phyloP scores from a whole-genome alignment of 2,329 filamentous ascomycete genomes.

The Macrophomina phaseolina region DNA sequence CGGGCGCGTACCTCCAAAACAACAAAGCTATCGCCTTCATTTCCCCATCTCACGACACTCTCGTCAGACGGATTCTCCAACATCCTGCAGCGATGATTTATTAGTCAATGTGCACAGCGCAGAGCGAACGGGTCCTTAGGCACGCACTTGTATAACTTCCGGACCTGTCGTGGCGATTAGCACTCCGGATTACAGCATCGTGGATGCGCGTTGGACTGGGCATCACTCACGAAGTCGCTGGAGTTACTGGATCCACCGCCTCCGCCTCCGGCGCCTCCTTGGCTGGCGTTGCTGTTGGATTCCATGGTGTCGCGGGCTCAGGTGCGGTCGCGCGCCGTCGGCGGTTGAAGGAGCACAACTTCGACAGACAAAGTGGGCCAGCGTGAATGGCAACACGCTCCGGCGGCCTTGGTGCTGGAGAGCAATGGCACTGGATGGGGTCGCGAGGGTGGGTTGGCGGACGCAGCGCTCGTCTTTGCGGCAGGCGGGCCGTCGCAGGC shows the following conservation, averaged over 20 bases:
- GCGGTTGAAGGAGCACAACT: constrained; percentile 18
- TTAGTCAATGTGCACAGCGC: constrained; percentile 39
- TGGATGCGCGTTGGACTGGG: neutral
- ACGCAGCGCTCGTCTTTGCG: constrained; percentile 13
- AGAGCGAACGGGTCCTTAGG: constrained; percentile 24
- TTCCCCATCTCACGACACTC: constrained; percentile 92
- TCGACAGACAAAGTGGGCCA: constrained; percentile 9
- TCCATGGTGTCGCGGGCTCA: constrained; percentile 27
- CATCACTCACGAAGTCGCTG: constrained; percentile 85
- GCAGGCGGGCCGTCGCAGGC: constrained; percentile 27
- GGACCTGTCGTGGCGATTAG: constrained; percentile 68
- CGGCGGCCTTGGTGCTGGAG: neutral
- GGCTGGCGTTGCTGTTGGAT: constrained; percentile 15
- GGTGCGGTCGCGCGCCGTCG: constrained; percentile 26
- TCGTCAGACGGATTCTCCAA: constrained; percentile 93
- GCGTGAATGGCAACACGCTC: constrained; percentile 12
- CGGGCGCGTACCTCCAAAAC: constrained; percentile 78
- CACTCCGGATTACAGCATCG: neutral
- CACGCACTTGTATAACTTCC: constrained; percentile 94
- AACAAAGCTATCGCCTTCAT: constrained; percentile 93
- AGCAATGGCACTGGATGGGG: constrained; percentile 19
- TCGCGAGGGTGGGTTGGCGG: constrained; percentile 10
- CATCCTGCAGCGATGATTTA: constrained; percentile 69
- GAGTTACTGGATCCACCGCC: constrained; percentile 73
- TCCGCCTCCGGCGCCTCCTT: constrained; percentile 47